A percentile compares a stretch with the other conserved stretches of the same genome.
Evolutionary conservation across 352 stramenopile species (phyloP).

Genomic region (Phytopythium chamaehyphon): DNA sequence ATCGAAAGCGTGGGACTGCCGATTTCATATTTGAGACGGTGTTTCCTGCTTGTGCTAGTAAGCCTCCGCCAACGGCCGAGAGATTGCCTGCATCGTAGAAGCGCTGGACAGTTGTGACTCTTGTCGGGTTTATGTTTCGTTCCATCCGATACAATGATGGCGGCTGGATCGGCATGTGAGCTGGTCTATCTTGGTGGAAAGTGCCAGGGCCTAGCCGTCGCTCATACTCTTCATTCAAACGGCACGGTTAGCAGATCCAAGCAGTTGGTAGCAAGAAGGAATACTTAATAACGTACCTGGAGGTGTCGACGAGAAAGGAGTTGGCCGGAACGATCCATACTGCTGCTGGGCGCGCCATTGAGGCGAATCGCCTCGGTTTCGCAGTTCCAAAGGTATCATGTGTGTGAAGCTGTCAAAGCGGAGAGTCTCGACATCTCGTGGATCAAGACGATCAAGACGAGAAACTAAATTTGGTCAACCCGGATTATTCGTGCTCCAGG

Average conservation of each 20-base stretch:
- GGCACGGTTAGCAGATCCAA: too few species aligned
- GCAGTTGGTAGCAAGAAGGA: background rate
- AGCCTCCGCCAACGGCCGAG: constrained; percentile 24
- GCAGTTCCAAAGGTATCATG: constrained; percentile 49
- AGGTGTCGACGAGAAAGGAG: constrained; percentile 24
- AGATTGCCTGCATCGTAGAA: constrained; percentile 40
- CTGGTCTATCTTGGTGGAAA: constrained; percentile 26
- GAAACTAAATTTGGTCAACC: too few species aligned
- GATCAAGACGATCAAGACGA: too few species aligned
- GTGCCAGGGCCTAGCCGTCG: constrained; percentile 25
- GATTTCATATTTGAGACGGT: constrained; percentile 34
- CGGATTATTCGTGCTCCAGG: too few species aligned
- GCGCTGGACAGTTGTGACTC: constrained; percentile 26
- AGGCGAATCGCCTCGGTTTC: constrained; percentile 27
- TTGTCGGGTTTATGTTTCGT: constrained; percentile 48
- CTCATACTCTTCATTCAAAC: constrained; percentile 14
- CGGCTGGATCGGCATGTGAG: constrained; percentile 5
- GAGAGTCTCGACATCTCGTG: too few species aligned
- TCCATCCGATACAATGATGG: constrained; percentile 30
- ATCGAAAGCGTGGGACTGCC: constrained; percentile 36
- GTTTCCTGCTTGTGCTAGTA: constrained; percentile 32
- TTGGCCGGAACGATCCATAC: constrained; percentile 46
- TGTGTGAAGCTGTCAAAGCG: constrained; percentile 4
- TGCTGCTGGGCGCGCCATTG: constrained; percentile 34
- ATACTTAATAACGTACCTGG: background rate